A percentile compares a stretch with the other conserved stretches of the same genome.
These are phyloP conservation scores for Suillus clintonianus DNA, from an alignment of 768 basidiomycete genomes.

Conservation along the genomic window DNA sequence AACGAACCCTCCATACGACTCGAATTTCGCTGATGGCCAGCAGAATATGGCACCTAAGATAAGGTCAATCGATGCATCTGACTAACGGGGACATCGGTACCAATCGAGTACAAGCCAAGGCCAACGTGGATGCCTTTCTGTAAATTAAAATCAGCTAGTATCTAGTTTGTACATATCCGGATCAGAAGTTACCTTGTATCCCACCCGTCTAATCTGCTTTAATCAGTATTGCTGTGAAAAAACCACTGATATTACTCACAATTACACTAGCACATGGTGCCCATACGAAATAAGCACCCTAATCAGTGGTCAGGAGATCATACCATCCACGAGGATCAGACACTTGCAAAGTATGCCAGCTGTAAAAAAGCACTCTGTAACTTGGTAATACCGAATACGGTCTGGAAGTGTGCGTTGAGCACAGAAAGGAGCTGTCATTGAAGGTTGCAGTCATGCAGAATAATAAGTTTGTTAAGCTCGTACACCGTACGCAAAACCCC, in stretches of 20 bases:
- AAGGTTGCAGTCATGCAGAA: neutral
- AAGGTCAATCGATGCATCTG: neutral
- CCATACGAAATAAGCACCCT: conserved; percentile 64
- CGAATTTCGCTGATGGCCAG: conserved; percentile 73
- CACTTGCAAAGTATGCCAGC: conserved; percentile 63
- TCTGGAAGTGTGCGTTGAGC: conserved; percentile 73
- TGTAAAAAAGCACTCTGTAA: conserved; percentile 75
- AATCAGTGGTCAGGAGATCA: neutral
- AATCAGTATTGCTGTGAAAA: conserved; percentile 1
- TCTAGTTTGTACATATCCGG: neutral
- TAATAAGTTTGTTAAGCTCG: conserved; percentile 19
- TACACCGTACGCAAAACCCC: conserved; percentile 70
- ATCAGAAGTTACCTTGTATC: conserved; percentile 55
- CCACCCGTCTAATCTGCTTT: conserved; percentile 55
- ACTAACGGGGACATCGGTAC: conserved; percentile 22
- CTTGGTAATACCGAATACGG: conserved; percentile 65
- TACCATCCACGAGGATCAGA: neutral
- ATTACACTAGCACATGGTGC: conserved; percentile 59
- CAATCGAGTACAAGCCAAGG: conserved; percentile 56
- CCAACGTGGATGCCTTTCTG: conserved; percentile 65
- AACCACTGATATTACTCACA: conserved; percentile 37
- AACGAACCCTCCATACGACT: conserved; percentile 74
- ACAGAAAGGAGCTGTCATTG: conserved; percentile 61
- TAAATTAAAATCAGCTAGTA: conserved; percentile 4
- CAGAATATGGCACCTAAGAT: conserved; percentile 70